Conservation (phyloP, 192 early-diverging fungal genomes). For the Lobulomyces angularis region DNA sequence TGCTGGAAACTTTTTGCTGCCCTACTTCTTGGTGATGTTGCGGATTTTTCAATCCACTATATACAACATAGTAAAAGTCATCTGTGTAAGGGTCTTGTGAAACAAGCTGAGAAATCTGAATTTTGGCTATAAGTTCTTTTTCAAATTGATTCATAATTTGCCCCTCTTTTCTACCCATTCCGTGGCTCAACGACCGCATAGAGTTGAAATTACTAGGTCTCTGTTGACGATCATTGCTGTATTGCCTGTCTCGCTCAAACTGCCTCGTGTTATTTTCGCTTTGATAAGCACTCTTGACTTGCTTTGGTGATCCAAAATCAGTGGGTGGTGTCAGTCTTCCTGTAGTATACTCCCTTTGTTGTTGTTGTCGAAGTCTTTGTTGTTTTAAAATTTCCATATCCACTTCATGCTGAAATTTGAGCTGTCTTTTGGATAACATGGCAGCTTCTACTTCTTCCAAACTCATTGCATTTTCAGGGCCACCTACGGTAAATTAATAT, state of each 20-base stretch:
- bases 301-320: conserved; percentile 11
- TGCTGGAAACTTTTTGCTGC: neutral
- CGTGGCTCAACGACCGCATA: neutral
- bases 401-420: conserved; percentile 3
- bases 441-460: conserved; percentile 63
- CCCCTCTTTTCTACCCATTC: conserved; percentile 1
- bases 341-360: conserved; percentile 22
- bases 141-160: conserved; percentile 81
- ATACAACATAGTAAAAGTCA: conserved; percentile 95
- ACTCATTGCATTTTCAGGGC: conserved; percentile 40
- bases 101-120: conserved; percentile 89
- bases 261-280: conserved; percentile 9
- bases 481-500: neutral
- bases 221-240: neutral
- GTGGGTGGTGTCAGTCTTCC: conserved; percentile 19
- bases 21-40: neutral
- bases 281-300: conserved; percentile 10
- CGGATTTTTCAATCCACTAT: conserved; percentile 16
- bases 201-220: neutral
- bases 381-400: conserved; percentile 9
- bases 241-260: neutral
- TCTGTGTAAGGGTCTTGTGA: conserved; percentile 84
- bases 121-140: conserved; percentile 86
- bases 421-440: conserved; percentile 14
- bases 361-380: conserved; percentile 21